Conservation (phyloP, 805 yeast species). For the Yamadazyma akitaensis region DNA sequence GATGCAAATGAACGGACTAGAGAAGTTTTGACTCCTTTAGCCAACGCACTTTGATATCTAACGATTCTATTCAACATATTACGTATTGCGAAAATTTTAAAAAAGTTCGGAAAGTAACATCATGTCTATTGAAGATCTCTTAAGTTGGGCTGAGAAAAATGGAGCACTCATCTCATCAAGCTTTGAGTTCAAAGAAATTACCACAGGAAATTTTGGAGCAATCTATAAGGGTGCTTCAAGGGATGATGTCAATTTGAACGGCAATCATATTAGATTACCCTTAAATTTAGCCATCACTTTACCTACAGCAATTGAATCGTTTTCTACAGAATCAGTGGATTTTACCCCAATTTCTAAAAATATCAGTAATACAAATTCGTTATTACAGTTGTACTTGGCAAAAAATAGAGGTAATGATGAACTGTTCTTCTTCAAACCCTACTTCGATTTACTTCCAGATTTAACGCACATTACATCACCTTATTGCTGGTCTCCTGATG, state of each 20-base stretch:
- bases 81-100: background rate
- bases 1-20: background rate
- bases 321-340: conserved; percentile 13
- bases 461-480: conserved; percentile 55
- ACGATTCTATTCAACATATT: background rate
- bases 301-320: conserved; percentile 22
- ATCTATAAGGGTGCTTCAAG: background rate
- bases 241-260: conserved; percentile 5
- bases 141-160: conserved; percentile 30
- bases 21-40: background rate
- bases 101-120: background rate
- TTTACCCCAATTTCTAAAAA: conserved; percentile 11
- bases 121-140: conserved; percentile 14
- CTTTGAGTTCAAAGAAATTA: conserved; percentile 22
- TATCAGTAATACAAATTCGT: conserved; percentile 24
- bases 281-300: conserved; percentile 19
- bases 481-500: conserved; percentile 57
- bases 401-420: conserved; percentile 20
- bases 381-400: conserved; percentile 35
- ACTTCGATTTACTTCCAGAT: conserved; percentile 32
- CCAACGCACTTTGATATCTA: background rate
- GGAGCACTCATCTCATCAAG: conserved; percentile 26
- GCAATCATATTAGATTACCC: conserved; percentile 19
- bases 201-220: conserved; percentile 24
- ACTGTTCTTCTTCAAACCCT: conserved; percentile 24